Percentiles rank a stretch among this genome's conserved stretches.
phyloP scores from a whole-genome alignment of 2,329 filamentous ascomycete genomes.

The Aspergillus persii region DNA sequence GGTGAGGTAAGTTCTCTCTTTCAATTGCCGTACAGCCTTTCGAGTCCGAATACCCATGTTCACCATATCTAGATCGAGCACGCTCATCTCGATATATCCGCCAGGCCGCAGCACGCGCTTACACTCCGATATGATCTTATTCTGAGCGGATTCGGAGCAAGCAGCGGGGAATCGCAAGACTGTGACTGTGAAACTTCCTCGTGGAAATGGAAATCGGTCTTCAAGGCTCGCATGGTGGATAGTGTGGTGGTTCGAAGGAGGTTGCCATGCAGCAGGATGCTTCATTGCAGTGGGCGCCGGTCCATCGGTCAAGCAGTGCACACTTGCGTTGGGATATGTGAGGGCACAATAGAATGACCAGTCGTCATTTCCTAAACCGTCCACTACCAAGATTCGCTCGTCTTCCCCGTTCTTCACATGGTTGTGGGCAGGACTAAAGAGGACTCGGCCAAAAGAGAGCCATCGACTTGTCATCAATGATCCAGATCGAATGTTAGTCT shows the following conservation, averaged over 20 bases:
- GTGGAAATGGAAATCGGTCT: constrained; percentile 47
- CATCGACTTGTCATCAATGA: constrained; percentile 52
- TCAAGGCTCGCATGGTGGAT: constrained; percentile 42
- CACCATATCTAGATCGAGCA: constrained; percentile 51
- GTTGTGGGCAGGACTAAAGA: constrained; percentile 50
- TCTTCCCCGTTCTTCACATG: constrained; percentile 42
- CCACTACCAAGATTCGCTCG: constrained; percentile 48
- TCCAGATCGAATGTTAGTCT: constrained; percentile 49
- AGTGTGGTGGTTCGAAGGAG: constrained; percentile 43
- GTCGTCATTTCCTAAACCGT: constrained; percentile 52
- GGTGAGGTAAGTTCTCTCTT: constrained; percentile 44
- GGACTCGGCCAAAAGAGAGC: constrained; percentile 51
- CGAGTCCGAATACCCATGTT: constrained; percentile 50
- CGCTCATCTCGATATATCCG: constrained; percentile 49
- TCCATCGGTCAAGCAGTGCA: constrained; percentile 44
- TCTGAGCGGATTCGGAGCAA: constrained; percentile 43
- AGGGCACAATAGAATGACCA: constrained; percentile 54
- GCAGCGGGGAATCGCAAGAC: constrained; percentile 48
- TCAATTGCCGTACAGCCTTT: constrained; percentile 45
- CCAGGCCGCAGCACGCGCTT: constrained; percentile 49
- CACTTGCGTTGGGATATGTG: constrained; percentile 46
- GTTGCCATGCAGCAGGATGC: constrained; percentile 43
- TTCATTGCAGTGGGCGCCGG: constrained; percentile 31
- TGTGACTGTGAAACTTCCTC: constrained; percentile 46
- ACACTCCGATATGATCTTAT: constrained; percentile 48